Percentiles rank a stretch among this genome's conserved stretches.
phyloP scores from a whole-genome alignment of 441 rosid species.

The Pelargonium citronellum region DNA sequence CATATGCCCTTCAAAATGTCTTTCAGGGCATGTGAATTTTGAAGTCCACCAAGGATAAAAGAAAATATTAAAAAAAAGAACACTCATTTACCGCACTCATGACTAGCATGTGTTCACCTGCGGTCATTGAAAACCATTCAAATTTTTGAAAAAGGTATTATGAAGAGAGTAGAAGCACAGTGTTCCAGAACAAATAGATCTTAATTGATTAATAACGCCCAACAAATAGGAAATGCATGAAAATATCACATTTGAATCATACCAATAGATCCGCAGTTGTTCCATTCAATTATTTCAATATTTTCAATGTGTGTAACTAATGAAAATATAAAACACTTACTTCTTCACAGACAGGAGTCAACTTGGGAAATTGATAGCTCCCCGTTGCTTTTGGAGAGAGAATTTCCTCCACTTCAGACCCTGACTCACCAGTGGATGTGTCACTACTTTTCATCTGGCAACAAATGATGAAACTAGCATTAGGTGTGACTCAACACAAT shows the following conservation, averaged over 20 bases:
- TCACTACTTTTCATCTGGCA: constrained; percentile 80
- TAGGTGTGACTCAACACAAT: neutral
- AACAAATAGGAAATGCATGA: neutral
- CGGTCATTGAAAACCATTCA: neutral
- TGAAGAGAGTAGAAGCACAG: neutral
- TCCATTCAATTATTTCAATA: neutral
- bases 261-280: neutral
- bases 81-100: neutral
- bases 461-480: constrained; percentile 12
- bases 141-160: neutral
- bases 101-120: constrained; percentile 5
- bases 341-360: constrained; percentile 97
- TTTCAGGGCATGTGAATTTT: neutral
- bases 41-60: neutral
- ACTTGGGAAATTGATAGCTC: constrained; percentile 75
- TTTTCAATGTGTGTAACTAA: constrained; percentile 8
- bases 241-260: neutral
- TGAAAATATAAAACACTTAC: constrained; percentile 33
- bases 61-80: neutral
- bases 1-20: neutral
- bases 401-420: constrained; percentile 96
- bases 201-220: neutral
- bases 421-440: constrained; percentile 96
- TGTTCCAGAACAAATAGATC: neutral
- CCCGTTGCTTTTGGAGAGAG: constrained; percentile 87